Evolutionary conservation across 331 rosid genomes (phyloP).

Genomic region (Cydonia oblonga): DNA sequence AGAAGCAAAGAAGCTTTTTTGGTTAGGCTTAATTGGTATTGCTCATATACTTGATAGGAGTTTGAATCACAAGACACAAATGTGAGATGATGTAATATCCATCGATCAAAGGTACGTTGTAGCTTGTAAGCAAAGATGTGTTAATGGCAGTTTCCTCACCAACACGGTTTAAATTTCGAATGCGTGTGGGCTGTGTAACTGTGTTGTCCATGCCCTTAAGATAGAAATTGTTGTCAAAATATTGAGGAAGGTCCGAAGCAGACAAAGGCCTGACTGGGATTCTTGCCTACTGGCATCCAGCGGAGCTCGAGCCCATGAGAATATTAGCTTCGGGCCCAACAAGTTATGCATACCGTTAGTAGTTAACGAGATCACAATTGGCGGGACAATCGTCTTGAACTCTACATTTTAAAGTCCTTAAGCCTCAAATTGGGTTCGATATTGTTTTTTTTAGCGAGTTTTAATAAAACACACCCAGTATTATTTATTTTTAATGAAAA

Average conservation of each 20-base stretch:
- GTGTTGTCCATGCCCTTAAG: background rate
- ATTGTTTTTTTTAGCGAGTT: no score
- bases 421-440: no score
- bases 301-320: background rate
- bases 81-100: no score
- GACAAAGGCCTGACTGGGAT: background rate
- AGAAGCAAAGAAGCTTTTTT: no score
- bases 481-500: no score
- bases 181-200: background rate
- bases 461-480: no score
- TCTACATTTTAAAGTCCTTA: no score
- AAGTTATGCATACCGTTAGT: no score
- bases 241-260: background rate
- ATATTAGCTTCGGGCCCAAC: no score
- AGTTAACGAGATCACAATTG: no score
- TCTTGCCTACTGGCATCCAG: background rate
- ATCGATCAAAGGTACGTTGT: background rate
- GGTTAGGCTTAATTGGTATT: no score
- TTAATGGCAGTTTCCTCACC: background rate
- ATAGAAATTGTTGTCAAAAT: background rate
- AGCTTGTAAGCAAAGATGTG: background rate
- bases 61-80: background rate
- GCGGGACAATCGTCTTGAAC: no score
- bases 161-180: background rate
- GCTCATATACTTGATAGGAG: background rate